Base-by-base conservation (phyloP, 2,329 filamentous ascomycete genomes). In the Geosmithia putterillii region DNA sequence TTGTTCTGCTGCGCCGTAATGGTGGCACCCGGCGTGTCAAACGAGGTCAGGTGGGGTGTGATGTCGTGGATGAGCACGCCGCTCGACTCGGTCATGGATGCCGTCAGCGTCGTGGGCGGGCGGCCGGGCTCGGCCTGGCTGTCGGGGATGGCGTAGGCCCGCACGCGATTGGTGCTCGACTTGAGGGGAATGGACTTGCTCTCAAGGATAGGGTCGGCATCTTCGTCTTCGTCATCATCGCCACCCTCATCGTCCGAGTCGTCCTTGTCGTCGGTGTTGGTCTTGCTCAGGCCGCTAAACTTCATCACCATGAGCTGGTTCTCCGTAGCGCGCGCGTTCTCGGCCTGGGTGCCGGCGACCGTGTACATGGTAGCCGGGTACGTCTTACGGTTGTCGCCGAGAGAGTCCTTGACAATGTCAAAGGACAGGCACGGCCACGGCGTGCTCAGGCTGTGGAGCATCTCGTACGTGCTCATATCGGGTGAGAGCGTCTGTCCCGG, bases 351-450 rank as follows among this genome's bases (percentile, higher is more conserved):
- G 47, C 92, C 92, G 17, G 88, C 82, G 25, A 96, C 89, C 10
- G 89, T 83, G 66, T 96, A 98, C 66, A 95, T 83, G 46, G 90
- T 95, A 42, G 88, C 87, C 21, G 92, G 92, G 64, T 94, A 98
- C n/a, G 83, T 81, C 62, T 83, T 94, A 57, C 92, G 83, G 62
- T 87, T 81, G 58, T 95, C 83, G 51, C 92, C 92, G 17, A 98
- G 75, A 42, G 73, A 72, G 65, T 98, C 92, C 54, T 75, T 81
- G 48, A 98, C 65, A 47, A 98, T 83, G 60, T 96, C 92, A 64
- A 95, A 95, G 2, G 90, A 96, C 15, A 98, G 75, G 60, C 92
- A 98, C 3, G 92, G 92, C 92, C 92, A 98, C 1, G 88, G 88
- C 7, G 89, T 89, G 62, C 84, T 92, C 50, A 98, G 76, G 48